Percentiles rank a stretch among this genome's conserved stretches.
phyloP scores from a whole-genome alignment of 2,329 filamentous ascomycete genomes.

The Xylaria sp. region DNA sequence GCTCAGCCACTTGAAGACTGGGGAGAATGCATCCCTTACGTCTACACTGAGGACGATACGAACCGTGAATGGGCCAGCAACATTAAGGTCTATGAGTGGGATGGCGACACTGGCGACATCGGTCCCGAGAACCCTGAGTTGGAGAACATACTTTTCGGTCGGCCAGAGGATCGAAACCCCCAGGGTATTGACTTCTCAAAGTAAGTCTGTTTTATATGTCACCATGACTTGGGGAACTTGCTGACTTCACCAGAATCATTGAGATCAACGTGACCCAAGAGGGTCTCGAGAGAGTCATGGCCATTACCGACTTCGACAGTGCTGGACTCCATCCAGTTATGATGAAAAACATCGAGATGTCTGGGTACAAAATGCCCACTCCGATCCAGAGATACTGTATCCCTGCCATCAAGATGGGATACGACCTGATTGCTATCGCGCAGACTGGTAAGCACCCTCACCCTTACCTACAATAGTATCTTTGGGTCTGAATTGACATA shows the following conservation, averaged over 20 bases:
- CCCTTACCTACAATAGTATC: background rate
- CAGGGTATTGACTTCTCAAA: slow-evolving; percentile 48
- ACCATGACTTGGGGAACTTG: background rate
- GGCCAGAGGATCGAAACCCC: slow-evolving; percentile 57
- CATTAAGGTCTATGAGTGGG: slow-evolving; percentile 78
- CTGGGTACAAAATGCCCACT: slow-evolving; percentile 73
- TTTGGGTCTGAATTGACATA: slow-evolving; percentile 2
- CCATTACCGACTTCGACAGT: slow-evolving; percentile 64
- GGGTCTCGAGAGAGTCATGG: slow-evolving; percentile 53
- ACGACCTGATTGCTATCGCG: slow-evolving; percentile 86
- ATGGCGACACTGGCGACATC: slow-evolving; percentile 83
- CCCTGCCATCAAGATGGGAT: slow-evolving; percentile 73
- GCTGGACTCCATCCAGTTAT: slow-evolving; percentile 86
- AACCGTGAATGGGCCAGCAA: slow-evolving; percentile 52
- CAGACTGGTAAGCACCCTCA: slow-evolving; percentile 77
- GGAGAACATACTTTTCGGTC: slow-evolving; percentile 75
- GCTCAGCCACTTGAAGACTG: slow-evolving; percentile 43
- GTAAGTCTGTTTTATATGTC: slow-evolving; percentile 32
- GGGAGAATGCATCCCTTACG: slow-evolving; percentile 48
- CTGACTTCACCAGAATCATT: slow-evolving; percentile 48
- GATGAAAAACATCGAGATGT: slow-evolving; percentile 73
- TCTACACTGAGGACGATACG: slow-evolving; percentile 47
- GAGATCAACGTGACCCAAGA: slow-evolving; percentile 61
- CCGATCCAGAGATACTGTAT: slow-evolving; percentile 87
- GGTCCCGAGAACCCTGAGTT: slow-evolving; percentile 72